Base-by-base conservation (phyloP, 163 green algal species). In the Chlorella variabilis region DNA sequence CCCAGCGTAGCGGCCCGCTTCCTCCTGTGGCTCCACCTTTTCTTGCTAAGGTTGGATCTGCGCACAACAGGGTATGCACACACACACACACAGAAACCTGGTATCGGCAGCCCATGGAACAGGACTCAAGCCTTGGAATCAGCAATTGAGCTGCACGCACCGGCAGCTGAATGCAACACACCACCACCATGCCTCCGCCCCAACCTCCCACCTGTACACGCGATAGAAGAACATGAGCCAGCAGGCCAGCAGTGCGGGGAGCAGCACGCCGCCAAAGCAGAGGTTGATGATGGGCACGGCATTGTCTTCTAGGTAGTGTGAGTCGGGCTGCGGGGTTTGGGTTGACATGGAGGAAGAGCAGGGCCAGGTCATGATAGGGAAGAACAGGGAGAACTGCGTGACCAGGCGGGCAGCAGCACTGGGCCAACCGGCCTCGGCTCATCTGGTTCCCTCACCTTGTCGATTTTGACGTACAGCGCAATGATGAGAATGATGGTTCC, bases 201-300 rank as follows among this genome's bases (percentile, higher is more conserved):
- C 59, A 38, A 38, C 59, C 29, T 18, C 59, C 17, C 71, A 79
- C 71, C 71, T 42, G 71, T 79, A 79, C 13, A 87, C 36, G 1
- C 75, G 82, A 15, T 39, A 75, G 4, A 69, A 27, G 34, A 81
- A 84, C 27, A 54, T 5, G 36, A 29, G 5, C 6, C 58, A 81
- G 61, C 20, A 58, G 20, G 36, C 29, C 15, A 81, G 25, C n/a
- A 75, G 36, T 6, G 31, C 81, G 15, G 63, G 18, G 38, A 81
- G 31, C 17, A 74, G 63, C n/a, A 41, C 27, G 2, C 33, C 21
- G 11, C 42, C 84, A 67, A 86, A 78, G 25, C 3, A 42, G 7
- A 87, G 27, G 74, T 84, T 88, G 5, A 89, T n/a, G 8, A 63
- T 69, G 23, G 59, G 48, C 27, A 88, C n/a, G 7, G 51, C 49